Evolutionary conservation across 176 grass and related monocot species (phyloP).

Genomic region (sorghum (Sorghum bicolor)): DNA sequence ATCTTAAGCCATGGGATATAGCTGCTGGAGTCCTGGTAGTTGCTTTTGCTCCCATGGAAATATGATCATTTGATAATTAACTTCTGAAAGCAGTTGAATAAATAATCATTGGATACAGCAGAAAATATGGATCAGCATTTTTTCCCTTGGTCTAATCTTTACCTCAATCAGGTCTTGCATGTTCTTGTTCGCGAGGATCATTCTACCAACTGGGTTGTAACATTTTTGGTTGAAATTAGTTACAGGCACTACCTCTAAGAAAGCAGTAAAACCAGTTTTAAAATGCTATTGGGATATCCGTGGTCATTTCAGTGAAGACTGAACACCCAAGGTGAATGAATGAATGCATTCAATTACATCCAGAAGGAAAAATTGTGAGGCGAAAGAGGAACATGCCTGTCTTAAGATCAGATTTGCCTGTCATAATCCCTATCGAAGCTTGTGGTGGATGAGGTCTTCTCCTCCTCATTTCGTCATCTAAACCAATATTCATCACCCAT

Average conservation of each 20-base stretch:
- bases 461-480: background rate
- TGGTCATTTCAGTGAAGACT: background rate
- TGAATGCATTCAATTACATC: no score
- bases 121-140: background rate
- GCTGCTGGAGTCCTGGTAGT: conserved; percentile 89
- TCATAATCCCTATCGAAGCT: background rate
- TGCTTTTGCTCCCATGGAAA: background rate
- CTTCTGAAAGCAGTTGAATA: background rate
- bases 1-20: conserved; percentile 95
- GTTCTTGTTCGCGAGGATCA: background rate
- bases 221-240: background rate
- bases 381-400: background rate
- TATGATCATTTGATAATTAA: background rate
- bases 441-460: background rate
- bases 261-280: background rate
- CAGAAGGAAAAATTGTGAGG: background rate
- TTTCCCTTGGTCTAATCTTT: conserved; percentile 3
- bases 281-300: background rate
- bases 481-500: background rate
- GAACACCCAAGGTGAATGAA: no score
- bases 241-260: background rate
- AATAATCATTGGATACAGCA: background rate
- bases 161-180: background rate
- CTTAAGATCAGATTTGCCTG: background rate
- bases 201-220: background rate